Conservation (phyloP, 2,329 filamentous ascomycete species). For the Diaporthe humulicola region DNA sequence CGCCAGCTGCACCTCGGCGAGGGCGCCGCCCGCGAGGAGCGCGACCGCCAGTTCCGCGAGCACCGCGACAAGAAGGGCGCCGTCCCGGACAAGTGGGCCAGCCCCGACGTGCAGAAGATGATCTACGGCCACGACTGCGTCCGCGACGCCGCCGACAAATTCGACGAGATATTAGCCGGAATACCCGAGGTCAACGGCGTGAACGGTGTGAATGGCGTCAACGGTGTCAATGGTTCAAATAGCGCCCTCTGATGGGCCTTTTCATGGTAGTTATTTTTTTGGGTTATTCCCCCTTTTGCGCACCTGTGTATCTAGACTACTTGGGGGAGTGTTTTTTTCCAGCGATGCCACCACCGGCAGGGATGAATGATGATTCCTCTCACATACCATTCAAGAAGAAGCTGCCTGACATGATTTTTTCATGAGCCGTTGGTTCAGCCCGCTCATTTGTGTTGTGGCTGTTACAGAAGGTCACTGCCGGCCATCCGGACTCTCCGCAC, state of each 20-base stretch:
- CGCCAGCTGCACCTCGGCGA: constrained; percentile 70
- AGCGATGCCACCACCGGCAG: constrained; percentile 12
- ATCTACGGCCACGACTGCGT: constrained; percentile 76
- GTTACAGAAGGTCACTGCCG: not conserved
- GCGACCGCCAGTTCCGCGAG: constrained; percentile 68
- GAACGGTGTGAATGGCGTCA: constrained; percentile 16
- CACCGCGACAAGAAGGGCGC: constrained; percentile 61
- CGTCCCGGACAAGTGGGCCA: constrained; percentile 78
- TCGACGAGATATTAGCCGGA: constrained; percentile 60
- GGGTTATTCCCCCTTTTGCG: not conserved
- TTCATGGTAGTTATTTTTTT: not conserved
- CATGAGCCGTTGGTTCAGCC: not conserved
- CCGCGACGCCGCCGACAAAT: constrained; percentile 64
- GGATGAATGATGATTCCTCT: not conserved
- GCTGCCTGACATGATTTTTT: not conserved
- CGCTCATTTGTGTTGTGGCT: not conserved
- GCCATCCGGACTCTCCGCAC: not conserved
- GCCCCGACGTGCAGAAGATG: constrained; percentile 76
- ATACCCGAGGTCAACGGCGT: constrained; percentile 26
- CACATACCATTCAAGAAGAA: not conserved
- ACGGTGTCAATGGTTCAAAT: not conserved
- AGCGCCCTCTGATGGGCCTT: constrained; percentile 14
- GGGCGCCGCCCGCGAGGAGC: constrained; percentile 69
- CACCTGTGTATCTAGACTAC: constrained; percentile 17
- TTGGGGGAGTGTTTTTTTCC: not conserved